Evolutionary conservation across 2,329 filamentous ascomycete species (phyloP), one percentile per base, ranked within the genome.

Genomic region (Chaetomiaceae sp.): DNA sequence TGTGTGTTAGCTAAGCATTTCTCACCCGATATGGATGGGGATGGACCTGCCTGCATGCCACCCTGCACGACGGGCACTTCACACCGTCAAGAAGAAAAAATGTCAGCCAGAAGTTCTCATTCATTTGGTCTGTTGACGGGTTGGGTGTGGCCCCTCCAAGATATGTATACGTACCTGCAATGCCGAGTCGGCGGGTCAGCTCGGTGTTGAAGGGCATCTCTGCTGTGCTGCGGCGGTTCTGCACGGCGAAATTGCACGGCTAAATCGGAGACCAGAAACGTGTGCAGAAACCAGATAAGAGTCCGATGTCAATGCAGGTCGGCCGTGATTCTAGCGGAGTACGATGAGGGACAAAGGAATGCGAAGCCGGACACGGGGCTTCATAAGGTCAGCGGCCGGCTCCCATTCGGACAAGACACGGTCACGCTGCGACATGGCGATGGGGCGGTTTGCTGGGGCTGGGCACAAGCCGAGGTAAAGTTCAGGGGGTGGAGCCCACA

Each of bases 11-110:
- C 36, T 21, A 29, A 32, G 7, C 14, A 32, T 23, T 10, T 16
- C 41, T 36, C 32, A 48, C 32, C 45, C n/a, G 41, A 33, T 48
- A 46, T 9, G 5, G 20, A 37, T 32, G 13, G 11, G 23, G 7
- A 3, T 13, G 14, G 32, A 52, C 61, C 58, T 64, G 63, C 68
- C 67, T 70, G 60, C 88, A 94, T 92, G 65, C 89, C 89, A 67
- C 89, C 89, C 70, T 94, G 89, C 54, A 94, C 86, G 57, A 94
- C 76, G 63, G 89, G 89, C 60, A 92, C 86, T 88, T 42, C 48
- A 48, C 25, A 47, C 23, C 33, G 38, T 25, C 46, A 58, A 45
- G 38, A 9, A 37, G 30, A 38, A 9, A n/a, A 8, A 36, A 46
- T 47, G 60, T 69, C 54, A 68, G 66, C 57, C 20, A 30, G 9